These are phyloP conservation scores for Phyllosticta citriasiana DNA, from an alignment of 2,329 filamentous ascomycete genomes.

Conservation along the genomic window DNA sequence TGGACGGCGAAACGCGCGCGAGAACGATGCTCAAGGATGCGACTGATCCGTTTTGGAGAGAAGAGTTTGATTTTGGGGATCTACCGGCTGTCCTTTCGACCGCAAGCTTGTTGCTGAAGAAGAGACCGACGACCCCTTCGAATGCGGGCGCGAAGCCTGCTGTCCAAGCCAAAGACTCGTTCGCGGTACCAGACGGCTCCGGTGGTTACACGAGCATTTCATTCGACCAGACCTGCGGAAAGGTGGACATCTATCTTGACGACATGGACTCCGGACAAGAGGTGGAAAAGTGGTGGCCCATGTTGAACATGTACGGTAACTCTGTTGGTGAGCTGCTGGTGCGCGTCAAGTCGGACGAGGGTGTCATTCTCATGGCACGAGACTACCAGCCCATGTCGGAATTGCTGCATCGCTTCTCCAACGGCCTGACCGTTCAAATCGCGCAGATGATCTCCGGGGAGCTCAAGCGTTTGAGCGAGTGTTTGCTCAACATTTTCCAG, in stretches of 20 bases:
- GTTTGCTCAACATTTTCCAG: slow-evolving; percentile 89
- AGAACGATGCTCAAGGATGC: slow-evolving; percentile 66
- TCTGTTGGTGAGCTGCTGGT: slow-evolving; percentile 75
- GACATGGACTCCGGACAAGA: slow-evolving; percentile 69
- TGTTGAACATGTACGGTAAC: slow-evolving; percentile 67
- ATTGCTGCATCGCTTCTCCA: slow-evolving; percentile 73
- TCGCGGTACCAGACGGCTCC: slow-evolving; percentile 21
- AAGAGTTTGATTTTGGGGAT: slow-evolving; percentile 68
- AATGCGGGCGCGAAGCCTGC: not conserved
- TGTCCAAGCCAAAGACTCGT: slow-evolving; percentile 25
- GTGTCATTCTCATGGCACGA: slow-evolving; percentile 74
- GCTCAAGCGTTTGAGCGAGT: slow-evolving; percentile 71
- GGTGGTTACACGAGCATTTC: slow-evolving; percentile 36
- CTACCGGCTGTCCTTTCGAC: slow-evolving; percentile 59
- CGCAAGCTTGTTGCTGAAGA: slow-evolving; percentile 63
- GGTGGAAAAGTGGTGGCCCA: slow-evolving; percentile 75
- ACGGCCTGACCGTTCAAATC: slow-evolving; percentile 76
- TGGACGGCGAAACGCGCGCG: slow-evolving; percentile 70
- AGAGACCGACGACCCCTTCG: slow-evolving; percentile 30
- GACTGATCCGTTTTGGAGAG: slow-evolving; percentile 70
- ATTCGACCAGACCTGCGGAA: slow-evolving; percentile 48
- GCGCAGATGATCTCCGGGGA: slow-evolving; percentile 68
- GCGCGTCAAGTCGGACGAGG: slow-evolving; percentile 74
- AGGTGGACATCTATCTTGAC: slow-evolving; percentile 73
- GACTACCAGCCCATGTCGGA: slow-evolving; percentile 80